Evolutionary conservation across 108 stramenopile genomes (phyloP).

Genomic region (Phaeodactylum tricornutum): DNA sequence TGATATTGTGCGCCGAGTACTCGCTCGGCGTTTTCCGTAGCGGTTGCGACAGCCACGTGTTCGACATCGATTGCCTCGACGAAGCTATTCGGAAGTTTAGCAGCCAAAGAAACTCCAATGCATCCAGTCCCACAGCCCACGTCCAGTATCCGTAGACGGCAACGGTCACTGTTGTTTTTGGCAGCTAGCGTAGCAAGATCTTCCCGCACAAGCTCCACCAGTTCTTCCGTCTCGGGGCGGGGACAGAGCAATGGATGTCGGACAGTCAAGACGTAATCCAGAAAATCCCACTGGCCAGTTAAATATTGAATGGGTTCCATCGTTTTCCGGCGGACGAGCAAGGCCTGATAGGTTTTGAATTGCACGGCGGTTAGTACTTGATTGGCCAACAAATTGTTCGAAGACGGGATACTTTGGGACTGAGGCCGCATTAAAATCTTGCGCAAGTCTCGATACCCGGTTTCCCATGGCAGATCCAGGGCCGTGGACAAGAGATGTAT

Average conservation of each 20-base stretch:
- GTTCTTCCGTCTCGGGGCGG: slow-evolving; percentile 92
- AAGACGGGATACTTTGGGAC: neutral
- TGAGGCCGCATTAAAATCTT: neutral
- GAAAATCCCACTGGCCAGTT: slow-evolving; percentile 91
- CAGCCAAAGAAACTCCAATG: slow-evolving; percentile 80
- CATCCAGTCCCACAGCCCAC: slow-evolving; percentile 89
- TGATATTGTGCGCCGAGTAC: slow-evolving; percentile 17
- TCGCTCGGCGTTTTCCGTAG: slow-evolving; percentile 58
- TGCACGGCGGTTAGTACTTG: slow-evolving; percentile 31
- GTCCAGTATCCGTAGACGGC: slow-evolving; percentile 66
- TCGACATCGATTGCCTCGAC: slow-evolving; percentile 78
- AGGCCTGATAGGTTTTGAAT: slow-evolving; percentile 13
- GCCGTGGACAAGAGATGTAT: slow-evolving; percentile 48
- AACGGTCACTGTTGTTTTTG: slow-evolving; percentile 2
- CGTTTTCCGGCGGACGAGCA: slow-evolving; percentile 37
- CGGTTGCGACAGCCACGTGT: slow-evolving; percentile 62
- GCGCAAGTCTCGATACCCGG: slow-evolving; percentile 41
- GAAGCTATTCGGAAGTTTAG: slow-evolving; percentile 25
- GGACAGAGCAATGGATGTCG: slow-evolving; percentile 82
- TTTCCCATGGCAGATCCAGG: slow-evolving; percentile 45
- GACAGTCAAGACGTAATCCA: slow-evolving; percentile 52
- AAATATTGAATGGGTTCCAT: slow-evolving; percentile 91
- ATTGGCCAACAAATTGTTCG: slow-evolving; percentile 8
- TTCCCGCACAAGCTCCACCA: slow-evolving; percentile 59
- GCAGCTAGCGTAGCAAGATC: slow-evolving; percentile 5